Evolutionary conservation across 108 stramenopile species (phyloP).

Genomic region (Nannochloropsis gaditana): DNA sequence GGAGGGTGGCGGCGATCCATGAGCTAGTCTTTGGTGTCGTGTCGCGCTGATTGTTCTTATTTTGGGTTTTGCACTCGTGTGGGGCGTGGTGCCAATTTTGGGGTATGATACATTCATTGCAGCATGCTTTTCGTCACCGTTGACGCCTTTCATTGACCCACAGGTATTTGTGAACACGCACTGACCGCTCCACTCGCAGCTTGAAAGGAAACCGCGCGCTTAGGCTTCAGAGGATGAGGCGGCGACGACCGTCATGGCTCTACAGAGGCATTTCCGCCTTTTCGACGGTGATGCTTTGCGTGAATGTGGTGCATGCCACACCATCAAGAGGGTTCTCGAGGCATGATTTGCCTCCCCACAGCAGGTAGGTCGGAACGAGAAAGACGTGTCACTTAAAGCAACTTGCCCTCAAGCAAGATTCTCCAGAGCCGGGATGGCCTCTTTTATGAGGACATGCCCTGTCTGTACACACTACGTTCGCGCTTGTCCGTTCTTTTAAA

Average conservation of each 20-base stretch:
- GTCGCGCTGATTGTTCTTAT: too few species aligned
- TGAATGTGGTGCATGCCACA: not conserved
- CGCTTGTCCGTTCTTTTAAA: not conserved
- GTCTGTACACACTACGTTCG: not conserved
- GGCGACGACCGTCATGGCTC: conserved; percentile 16
- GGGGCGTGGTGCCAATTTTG: too few species aligned
- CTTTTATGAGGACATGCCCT: not conserved
- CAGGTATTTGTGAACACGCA: too few species aligned
- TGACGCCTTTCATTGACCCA: too few species aligned
- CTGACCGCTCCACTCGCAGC: too few species aligned
- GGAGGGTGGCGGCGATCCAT: too few species aligned
- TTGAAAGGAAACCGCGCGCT: too few species aligned
- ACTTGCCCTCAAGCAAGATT: not conserved
- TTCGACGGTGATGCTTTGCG: conserved; percentile 12
- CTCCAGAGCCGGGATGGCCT: not conserved
- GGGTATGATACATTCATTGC: too few species aligned
- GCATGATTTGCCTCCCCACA: not conserved
- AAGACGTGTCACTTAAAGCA: conserved; percentile 14
- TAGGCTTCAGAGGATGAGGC: not conserved
- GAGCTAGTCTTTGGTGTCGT: not conserved
- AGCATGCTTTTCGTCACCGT: too few species aligned
- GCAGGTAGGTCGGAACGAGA: not conserved
- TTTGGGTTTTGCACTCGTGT: too few species aligned
- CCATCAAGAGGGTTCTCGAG: not conserved
- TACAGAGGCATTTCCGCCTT: not conserved